Evolutionary conservation across 495 filamentous ascomycete species (phyloP).

Genomic region (Ramalina peruviana): DNA sequence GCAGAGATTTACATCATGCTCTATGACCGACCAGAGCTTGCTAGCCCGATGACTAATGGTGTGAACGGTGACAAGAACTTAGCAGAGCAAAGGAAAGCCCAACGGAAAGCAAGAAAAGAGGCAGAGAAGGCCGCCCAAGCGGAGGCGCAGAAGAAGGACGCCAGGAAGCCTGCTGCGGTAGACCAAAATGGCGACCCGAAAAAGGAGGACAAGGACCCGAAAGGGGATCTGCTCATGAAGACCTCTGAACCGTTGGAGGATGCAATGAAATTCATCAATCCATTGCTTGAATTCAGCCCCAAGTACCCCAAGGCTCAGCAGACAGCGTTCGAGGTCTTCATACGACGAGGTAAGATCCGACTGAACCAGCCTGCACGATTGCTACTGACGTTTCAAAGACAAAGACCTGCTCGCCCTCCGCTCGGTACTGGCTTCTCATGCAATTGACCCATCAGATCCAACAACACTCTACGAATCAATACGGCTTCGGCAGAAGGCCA

Average conservation of each 20-base stretch:
- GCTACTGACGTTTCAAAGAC: slow-evolving; percentile 34
- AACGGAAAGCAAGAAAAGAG: slow-evolving; percentile 92
- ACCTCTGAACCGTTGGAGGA: slow-evolving; percentile 74
- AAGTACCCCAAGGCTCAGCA: slow-evolving; percentile 70
- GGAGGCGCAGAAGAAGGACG: slow-evolving; percentile 67
- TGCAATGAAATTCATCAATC: slow-evolving; percentile 72
- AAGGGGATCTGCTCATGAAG: slow-evolving; percentile 59
- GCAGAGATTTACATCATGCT: slow-evolving; percentile 68
- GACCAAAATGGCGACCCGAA: slow-evolving; percentile 40
- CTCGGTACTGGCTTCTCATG: slow-evolving; percentile 60
- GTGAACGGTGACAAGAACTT: slow-evolving; percentile 46
- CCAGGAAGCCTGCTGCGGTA: slow-evolving; percentile 32
- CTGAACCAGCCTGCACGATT: background rate
- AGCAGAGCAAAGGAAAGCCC: slow-evolving; percentile 75
- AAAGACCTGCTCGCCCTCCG: slow-evolving; percentile 76
- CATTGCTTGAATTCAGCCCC: slow-evolving; percentile 68
- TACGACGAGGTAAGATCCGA: slow-evolving; percentile 52
- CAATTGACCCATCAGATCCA: slow-evolving; percentile 57
- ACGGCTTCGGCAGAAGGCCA: slow-evolving; percentile 52
- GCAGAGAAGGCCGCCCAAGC: slow-evolving; percentile 70
- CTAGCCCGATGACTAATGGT: slow-evolving; percentile 36
- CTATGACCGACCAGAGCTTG: slow-evolving; percentile 60
- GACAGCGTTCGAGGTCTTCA: slow-evolving; percentile 78
- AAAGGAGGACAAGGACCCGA: slow-evolving; percentile 80
- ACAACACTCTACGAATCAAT: slow-evolving; percentile 62